Evolutionary conservation across 805 yeast genomes (phyloP), one percentile per base, ranked within the genome.

Genomic region (Torulaspora microellipsoides): DNA sequence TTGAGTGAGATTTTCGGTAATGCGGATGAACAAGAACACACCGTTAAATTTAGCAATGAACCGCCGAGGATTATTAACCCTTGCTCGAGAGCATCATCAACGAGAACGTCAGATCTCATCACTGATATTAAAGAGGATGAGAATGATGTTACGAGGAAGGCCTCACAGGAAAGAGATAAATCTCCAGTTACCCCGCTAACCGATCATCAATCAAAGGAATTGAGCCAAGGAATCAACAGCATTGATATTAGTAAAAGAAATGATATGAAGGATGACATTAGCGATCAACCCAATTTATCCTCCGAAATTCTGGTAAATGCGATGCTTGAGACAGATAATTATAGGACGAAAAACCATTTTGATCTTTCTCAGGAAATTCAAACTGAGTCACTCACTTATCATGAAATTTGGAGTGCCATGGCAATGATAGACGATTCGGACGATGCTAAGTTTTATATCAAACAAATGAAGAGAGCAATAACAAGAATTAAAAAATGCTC

Each of bases 1-100:
- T 40, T 60, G 15, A 58, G 60, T 45, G 64, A 57, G 31, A 60
- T 62, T 15, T 60, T 62, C 38, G 48, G 48, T 14, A 40, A 35
- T 20, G 25, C 50, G 4, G 45, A 41, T 25, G 54, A 47, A 11
- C 40, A 28, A n/a, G 60, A 56, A 25, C 51, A 46, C 15, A 56
- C 58, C 8, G 64, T 58, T 0, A 62, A 55, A 34, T 59, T 62
- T 36, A 54, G 53, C 28, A 45, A 39, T 3, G 58, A 54, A 3
- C 55, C 59, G 5, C 64, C 64, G 6, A 55, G 48, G 13, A 51
- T 59, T 8, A 57, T 61, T 4, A 51, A 57, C 40, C 38, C 46
- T 3, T 36, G 43, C 12, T 36, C 41, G 6, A 39, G 45, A 11
- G 34, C 48, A 7, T 41, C 51, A 14, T 38, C 48, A 11, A 37